Evolutionary conservation across 352 stramenopile species (phyloP), one percentile per base, ranked within the genome.

Genomic region (Blastocystis sp.): DNA sequence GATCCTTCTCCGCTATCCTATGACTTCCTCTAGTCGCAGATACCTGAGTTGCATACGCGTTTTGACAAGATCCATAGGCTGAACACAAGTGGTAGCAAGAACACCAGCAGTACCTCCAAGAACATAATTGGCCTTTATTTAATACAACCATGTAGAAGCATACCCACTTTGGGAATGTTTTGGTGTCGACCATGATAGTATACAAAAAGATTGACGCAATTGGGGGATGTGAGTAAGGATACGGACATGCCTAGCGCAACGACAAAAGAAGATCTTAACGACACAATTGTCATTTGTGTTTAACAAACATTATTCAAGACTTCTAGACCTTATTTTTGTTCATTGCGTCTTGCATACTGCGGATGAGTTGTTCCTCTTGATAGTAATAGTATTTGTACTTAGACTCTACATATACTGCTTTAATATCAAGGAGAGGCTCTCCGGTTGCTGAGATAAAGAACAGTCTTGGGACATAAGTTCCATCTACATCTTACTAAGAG

Each of bases 31-130:
- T 49, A 4, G 3, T n/a, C 35, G 4, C 12, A 29, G 19, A 52
- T 59, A 73, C 58, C 65, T 85, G 6, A 88, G 78, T n/a, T 88
- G 78, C 78, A 88, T 80, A 67, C 78, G 78, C 0, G 78, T 88
- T 42, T 88, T 88, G 21, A 78, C 63, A 35, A 88, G 69, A 69
- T 88, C 78, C 65, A 88, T 87, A 5, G 78, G 78, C 49, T 88
- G 78, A 19, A 88, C 65, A 57, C 57, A 75, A 56, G 75, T 86
- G 19, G 75, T 86, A 35, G 75, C 75, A 12, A 71, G 21, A 35
- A 71, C 35, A 51, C 57, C 75, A 21, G 75, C 75, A 35, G 35
- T 58, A 74, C 75, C 75, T 27, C 75, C 75, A 5, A 75, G 57
- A 57, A 86, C 52, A 37, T 86, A 86, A 39, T 86, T 86, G 16